Evolutionary conservation across 2,329 filamentous ascomycete genomes (phyloP).

Genomic region (Didymella pomorum): DNA sequence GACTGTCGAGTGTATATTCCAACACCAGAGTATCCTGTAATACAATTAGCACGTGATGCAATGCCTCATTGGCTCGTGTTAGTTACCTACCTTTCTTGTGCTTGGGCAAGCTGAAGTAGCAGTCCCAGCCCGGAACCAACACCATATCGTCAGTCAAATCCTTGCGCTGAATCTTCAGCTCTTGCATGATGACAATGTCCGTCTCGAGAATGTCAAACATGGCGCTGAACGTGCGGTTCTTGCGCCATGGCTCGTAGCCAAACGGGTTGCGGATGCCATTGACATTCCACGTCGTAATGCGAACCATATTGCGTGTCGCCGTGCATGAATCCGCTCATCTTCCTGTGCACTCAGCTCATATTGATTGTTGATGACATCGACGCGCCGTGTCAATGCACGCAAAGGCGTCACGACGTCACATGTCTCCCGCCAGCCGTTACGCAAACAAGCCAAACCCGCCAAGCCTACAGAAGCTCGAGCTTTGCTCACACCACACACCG

Average conservation of each 20-base stretch:
- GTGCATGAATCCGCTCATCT: constrained; percentile 21
- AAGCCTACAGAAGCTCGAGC: constrained; percentile 27
- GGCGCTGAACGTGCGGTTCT: constrained; percentile 59
- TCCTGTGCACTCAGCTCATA: constrained; percentile 9
- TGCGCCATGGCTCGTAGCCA: constrained; percentile 61
- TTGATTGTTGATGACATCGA: constrained; percentile 13
- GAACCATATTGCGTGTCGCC: constrained; percentile 65
- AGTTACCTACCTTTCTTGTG: constrained; percentile 81
- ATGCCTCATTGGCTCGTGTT: background rate
- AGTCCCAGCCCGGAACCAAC: constrained; percentile 92
- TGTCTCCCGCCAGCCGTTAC: constrained; percentile 2
- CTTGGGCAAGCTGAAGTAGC: constrained; percentile 90
- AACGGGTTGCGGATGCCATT: constrained; percentile 65
- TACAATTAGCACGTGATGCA: constrained; percentile 23
- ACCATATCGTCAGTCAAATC: constrained; percentile 96
- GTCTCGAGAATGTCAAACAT: constrained; percentile 96
- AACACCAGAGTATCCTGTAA: constrained; percentile 88
- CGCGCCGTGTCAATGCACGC: constrained; percentile 25
- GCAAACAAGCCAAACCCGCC: constrained; percentile 37
- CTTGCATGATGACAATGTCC: constrained; percentile 94
- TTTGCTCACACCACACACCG: constrained; percentile 33
- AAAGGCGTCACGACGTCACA: constrained; percentile 36
- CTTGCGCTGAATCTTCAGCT: constrained; percentile 94
- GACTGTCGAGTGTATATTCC: constrained; percentile 93
- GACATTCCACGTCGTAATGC: constrained; percentile 72